A percentile compares a stretch with the other conserved stretches of the same genome.
phyloP scores from a whole-genome alignment of 345 rosid genomes.

The Streptanthus diversifolius region DNA sequence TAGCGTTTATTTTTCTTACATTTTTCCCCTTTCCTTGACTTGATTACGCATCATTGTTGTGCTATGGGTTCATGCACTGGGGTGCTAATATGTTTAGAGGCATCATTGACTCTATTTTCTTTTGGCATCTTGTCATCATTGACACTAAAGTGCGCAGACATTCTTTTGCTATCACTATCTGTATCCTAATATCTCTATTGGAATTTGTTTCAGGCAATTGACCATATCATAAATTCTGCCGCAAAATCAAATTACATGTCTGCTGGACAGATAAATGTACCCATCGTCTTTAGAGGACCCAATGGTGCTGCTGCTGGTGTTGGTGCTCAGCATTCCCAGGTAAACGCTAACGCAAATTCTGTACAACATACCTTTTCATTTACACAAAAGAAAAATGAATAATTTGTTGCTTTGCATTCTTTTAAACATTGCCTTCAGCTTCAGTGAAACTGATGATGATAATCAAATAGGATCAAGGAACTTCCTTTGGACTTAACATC shows the following conservation, averaged over 20 bases:
- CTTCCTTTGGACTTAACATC: background rate
- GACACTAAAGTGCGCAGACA: background rate
- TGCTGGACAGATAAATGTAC: slow-evolving; percentile 72
- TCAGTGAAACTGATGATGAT: background rate
- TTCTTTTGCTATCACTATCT: background rate
- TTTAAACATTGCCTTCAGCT: background rate
- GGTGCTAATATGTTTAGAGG: background rate
- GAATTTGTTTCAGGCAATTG: slow-evolving; percentile 62
- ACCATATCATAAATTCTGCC: slow-evolving; percentile 87
- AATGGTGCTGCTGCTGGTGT: slow-evolving; percentile 99
- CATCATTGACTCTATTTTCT: background rate
- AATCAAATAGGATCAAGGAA: background rate
- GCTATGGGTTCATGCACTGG: background rate
- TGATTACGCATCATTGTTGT: slow-evolving; percentile 3
- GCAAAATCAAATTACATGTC: slow-evolving; percentile 90
- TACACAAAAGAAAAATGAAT: background rate
- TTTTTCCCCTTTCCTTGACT: background rate
- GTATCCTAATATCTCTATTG: background rate
- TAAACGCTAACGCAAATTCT: slow-evolving; percentile 16
- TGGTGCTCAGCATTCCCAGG: slow-evolving; percentile 97
- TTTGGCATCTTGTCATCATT: background rate
- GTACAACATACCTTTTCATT: background rate
- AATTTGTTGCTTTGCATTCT: background rate
- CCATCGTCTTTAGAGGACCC: slow-evolving; percentile 94
- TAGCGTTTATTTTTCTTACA: background rate